Evolutionary conservation across 108 stramenopile genomes (phyloP).

Genomic region (Nannochloropsis salina): DNA sequence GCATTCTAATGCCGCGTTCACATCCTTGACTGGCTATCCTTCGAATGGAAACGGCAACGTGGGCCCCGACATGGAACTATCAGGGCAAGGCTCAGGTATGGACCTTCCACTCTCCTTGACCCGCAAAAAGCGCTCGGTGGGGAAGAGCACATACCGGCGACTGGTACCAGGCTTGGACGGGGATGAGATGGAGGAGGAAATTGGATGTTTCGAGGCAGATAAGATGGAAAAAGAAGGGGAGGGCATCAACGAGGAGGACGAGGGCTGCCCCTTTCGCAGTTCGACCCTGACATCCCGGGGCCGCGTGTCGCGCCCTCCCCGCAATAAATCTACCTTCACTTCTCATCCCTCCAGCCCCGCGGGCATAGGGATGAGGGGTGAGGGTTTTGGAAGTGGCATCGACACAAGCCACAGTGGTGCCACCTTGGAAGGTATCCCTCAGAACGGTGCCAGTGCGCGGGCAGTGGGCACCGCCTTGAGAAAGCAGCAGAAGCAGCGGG

Average conservation of each 20-base stretch:
- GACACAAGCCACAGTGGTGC: too few species aligned
- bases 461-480: too few species aligned
- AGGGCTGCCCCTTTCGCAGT: neutral
- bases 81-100: neutral
- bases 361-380: too few species aligned
- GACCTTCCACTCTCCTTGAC: neutral
- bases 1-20: neutral
- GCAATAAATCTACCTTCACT: neutral
- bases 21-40: neutral
- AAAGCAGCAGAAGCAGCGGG: too few species aligned
- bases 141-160: slow-evolving; percentile 9
- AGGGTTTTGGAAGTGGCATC: too few species aligned
- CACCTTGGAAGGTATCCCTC: too few species aligned
- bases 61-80: neutral
- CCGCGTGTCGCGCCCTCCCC: neutral
- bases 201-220: neutral
- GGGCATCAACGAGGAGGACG: neutral
- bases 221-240: neutral
- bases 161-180: neutral
- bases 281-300: neutral
- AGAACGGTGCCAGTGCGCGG: too few species aligned
- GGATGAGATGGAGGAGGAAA: neutral
- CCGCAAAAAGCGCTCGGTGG: neutral
- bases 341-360: neutral
- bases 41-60: neutral